Conservation (phyloP, 805 yeast species). For the Pichia nakasei region DNA sequence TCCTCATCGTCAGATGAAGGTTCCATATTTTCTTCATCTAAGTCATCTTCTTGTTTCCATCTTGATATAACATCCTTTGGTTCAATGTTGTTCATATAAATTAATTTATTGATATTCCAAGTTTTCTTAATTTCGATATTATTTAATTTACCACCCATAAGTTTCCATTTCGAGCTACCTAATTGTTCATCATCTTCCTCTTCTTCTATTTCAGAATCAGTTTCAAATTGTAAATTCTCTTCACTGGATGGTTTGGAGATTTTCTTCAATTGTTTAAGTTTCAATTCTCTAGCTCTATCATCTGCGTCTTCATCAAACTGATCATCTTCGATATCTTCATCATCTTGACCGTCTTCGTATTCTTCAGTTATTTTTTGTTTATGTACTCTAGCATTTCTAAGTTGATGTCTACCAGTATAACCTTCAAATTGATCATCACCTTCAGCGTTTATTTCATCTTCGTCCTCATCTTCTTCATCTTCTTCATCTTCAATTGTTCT, state of each 20-base stretch:
- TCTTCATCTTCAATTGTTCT: conserved; percentile 33
- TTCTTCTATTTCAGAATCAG: conserved; percentile 42
- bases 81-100: conserved; percentile 70
- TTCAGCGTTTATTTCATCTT: conserved; percentile 18
- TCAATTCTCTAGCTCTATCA: conserved; percentile 35
- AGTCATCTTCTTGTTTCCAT: conserved; percentile 53
- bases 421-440: conserved; percentile 22
- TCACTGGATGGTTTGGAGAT: not conserved
- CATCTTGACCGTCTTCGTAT: conserved; percentile 38
- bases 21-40: conserved; percentile 29
- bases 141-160: conserved; percentile 53
- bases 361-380: conserved; percentile 42
- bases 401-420: conserved; percentile 52
- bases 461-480: conserved; percentile 22
- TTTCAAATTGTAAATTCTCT: conserved; percentile 36
- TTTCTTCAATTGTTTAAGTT: conserved; percentile 26
- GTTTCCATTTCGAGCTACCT: conserved; percentile 31
- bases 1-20: conserved; percentile 23
- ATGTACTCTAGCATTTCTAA: conserved; percentile 56
- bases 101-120: conserved; percentile 75
- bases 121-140: conserved; percentile 41
- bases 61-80: conserved; percentile 65
- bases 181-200: conserved; percentile 30
- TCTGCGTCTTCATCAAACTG: conserved; percentile 33
- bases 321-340: conserved; percentile 23